Base-by-base conservation (phyloP, 2,329 filamentous ascomycete species). In the Aplosporella prunicola region DNA sequence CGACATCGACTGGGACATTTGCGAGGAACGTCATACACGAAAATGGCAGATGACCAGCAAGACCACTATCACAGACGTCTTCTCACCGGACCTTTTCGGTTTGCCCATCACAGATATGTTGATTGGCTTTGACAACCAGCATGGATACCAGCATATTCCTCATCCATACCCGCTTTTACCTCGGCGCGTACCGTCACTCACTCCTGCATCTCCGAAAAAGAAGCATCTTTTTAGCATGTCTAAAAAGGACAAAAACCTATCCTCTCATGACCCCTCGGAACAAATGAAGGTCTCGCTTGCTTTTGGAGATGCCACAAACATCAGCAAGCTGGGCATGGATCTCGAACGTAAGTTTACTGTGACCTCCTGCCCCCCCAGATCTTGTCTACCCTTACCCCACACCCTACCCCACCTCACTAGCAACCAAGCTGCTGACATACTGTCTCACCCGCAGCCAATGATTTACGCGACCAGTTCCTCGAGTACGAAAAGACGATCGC, bases 51-150 rank as follows among this genome's bases (percentile, higher is more conserved):
- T 81, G 63, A 64, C 68, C 11, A 52, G 53, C 39, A 40, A 40
- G 38, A 17, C 16, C 20, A 23, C 20, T 32, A 43, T 48, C 27
- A 51, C 45, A 31, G 49, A 57, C 20, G 42, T 51, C 15, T 67
- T 67, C 50, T 50, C 50, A 8, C 61, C 64, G 15, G 64, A 68
- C 33, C 48, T 58, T 15, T 57, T 58, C 2, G 74, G 74, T 28
- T 60, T 81, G n/a, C 73, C 75, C 2, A 68, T 82, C 45, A 80
- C 76, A 0, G 77, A 82, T 47, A 72, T 82, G 54, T 61, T 83
- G 3, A 40, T 80, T 39, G 68, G 72, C 39, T 83, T 76, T 44
- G 79, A 83, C 56, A 78, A 72, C 43, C 68, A 66, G 35, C 63
- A 74, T 45, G 67, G 69, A 6, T 79, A 74, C 50, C 39, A 49